Conservation (phyloP, 176 grass and related monocot genomes). For the Avena insularis region DNA sequence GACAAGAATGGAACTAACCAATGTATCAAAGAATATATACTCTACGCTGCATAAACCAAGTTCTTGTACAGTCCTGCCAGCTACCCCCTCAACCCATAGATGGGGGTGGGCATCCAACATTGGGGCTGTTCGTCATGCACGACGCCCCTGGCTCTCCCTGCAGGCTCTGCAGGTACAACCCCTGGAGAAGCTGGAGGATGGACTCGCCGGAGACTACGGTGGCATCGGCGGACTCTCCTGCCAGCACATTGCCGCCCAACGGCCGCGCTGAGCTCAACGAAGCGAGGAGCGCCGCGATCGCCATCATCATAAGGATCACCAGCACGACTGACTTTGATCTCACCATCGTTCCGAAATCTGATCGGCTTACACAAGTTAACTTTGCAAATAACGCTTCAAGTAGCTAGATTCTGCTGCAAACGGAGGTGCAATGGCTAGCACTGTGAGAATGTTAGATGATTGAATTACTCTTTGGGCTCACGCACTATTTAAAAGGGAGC, state of each 20-base stretch:
- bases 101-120: conserved; percentile 40
- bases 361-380: too few relatives aligned
- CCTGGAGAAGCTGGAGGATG: conserved; percentile 37
- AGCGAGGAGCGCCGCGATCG: conserved; percentile 18
- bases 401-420: conserved; percentile 1
- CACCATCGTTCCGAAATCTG: not conserved
- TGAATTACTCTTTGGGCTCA: not conserved
- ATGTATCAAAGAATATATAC: not conserved
- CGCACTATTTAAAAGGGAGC: not conserved
- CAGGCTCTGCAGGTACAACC: conserved; percentile 52
- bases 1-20: not conserved
- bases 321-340: not conserved
- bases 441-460: not conserved
- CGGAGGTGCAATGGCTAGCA: not conserved
- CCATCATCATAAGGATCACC: conserved; percentile 17
- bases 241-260: not conserved
- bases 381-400: not conserved
- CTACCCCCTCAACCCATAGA: not conserved
- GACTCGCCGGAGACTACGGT: conserved; percentile 24
- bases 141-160: not conserved
- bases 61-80: not conserved
- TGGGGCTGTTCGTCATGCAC: conserved; percentile 42
- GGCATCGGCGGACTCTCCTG: not conserved
- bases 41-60: not conserved
- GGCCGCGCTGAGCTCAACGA: conserved; percentile 47